Percentiles rank a stretch among this genome's conserved stretches.
phyloP scores from a whole-genome alignment of 345 rosid species.

The Salix exigua region DNA sequence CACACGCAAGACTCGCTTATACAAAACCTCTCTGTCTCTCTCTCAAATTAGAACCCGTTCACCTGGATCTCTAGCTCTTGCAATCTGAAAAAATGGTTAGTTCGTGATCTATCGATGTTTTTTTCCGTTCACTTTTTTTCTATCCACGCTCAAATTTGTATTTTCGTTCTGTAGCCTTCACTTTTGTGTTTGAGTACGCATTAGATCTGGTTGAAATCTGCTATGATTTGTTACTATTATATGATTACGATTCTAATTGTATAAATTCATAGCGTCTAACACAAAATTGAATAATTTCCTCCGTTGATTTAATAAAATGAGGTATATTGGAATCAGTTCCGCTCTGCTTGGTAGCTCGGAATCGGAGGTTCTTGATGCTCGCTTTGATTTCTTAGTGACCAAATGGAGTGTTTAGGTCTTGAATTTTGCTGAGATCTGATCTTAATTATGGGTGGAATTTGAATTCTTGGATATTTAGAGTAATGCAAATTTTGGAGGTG shows the following conservation, averaged over 20 bases:
- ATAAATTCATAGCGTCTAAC: not conserved
- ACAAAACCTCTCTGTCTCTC: not conserved
- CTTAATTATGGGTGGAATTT: not conserved
- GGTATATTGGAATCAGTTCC: constrained; percentile 1
- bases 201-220: constrained; percentile 21
- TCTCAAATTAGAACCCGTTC: not conserved
- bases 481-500: constrained; percentile 1
- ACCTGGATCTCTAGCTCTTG: constrained; percentile 16
- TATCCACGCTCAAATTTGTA: not conserved
- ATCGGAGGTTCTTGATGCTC: not conserved
- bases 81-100: constrained; percentile 32
- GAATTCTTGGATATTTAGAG: not conserved
- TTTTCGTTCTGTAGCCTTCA: not conserved
- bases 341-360: not conserved
- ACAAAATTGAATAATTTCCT: not conserved
- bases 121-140: not conserved
- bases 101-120: constrained; percentile 14
- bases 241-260: not conserved
- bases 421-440: constrained; percentile 14
- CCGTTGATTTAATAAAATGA: not conserved
- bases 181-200: not conserved
- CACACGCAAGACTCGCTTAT: not conserved
- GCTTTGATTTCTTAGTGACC: not conserved
- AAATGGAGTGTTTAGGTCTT: not conserved
- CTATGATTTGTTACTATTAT: constrained; percentile 8